Evolutionary conservation across 1,284 basidiomycete genomes (phyloP).

Genomic region (Naganishia cerealis): DNA sequence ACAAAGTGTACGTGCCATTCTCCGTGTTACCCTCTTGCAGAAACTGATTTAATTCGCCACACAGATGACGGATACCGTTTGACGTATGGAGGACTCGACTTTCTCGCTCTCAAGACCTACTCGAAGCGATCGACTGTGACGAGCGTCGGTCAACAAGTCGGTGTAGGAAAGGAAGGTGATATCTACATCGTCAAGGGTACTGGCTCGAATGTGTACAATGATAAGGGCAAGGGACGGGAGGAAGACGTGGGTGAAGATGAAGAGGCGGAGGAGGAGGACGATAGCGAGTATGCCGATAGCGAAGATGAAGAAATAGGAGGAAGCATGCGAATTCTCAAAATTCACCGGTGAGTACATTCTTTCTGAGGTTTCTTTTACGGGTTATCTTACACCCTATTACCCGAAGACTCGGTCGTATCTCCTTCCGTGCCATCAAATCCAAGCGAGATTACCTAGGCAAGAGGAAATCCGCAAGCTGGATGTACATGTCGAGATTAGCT

Average conservation of each 20-base stretch:
- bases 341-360: conserved; percentile 26
- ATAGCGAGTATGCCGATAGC: conserved; percentile 17
- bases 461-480: conserved; percentile 94
- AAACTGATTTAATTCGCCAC: conserved; percentile 18
- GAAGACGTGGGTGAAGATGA: conserved; percentile 30
- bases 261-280: conserved; percentile 57
- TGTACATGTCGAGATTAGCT: conserved; percentile 96
- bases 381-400: background rate
- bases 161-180: conserved; percentile 97
- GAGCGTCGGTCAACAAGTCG: conserved; percentile 94
- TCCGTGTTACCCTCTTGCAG: background rate
- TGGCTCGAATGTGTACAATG: conserved; percentile 58
- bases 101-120: conserved; percentile 86
- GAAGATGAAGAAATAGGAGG: conserved; percentile 27
- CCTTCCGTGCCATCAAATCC: conserved; percentile 93
- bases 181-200: conserved; percentile 89
- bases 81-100: conserved; percentile 97
- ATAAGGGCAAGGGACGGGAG: conserved; percentile 78
- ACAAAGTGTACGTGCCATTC: conserved; percentile 70
- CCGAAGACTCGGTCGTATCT: conserved; percentile 82
- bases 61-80: conserved; percentile 93
- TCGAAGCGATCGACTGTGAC: conserved; percentile 74
- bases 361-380: background rate
- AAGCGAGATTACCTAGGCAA: conserved; percentile 97
- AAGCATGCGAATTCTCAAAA: conserved; percentile 34